Evolutionary conservation across 352 stramenopile genomes (phyloP), one percentile per base, ranked within the genome.

Genomic region (Phytopythium chamaehyphon): DNA sequence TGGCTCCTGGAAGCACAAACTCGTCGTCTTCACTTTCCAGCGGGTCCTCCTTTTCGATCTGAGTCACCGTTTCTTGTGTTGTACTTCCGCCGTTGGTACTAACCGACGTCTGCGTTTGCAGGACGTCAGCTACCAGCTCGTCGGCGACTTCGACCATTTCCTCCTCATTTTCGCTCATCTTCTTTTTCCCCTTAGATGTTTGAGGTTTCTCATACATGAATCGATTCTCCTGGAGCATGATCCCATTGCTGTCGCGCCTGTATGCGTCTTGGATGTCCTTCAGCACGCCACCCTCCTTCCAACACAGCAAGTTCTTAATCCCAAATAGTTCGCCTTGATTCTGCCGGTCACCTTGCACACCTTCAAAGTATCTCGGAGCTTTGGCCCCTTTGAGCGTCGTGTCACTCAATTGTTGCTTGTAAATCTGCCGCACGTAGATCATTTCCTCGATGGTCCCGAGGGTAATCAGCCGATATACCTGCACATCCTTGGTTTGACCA

Each of bases 381-480:
- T 83, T 76, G 21, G 58, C 73, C 0, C 80, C 80, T 52, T 90
- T 88, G 15, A 93, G 62, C 8, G 80, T 90, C 37, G 77, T 88
- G 51, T 93, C 81, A 24, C 77, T 87, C 3, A 93, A 69, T 51
- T 93, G 80, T 40, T 93, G 83, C 59, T 93, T 91, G 69, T 93
- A 93, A 51, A 93, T 90, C 53, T 95, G 84, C 0, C 81, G 73
- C 28, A 86, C 74, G 42, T 94, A 95, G 16, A 95, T 93, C 77
- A 92, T 94, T 54, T 96, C 84, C 57, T 96, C 86, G 24, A 95
- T 91, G 45, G 79, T 93, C 6, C 80, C 80, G 10, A 90, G 55
- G 26, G 81, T 93, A 55, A 96, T 89, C 22, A 95, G 52, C 11
- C 86, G 66, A 54, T 93, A 95, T 19, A 93, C 79, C 40, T 93